Evolutionary conservation across 345 rosid species (phyloP), one percentile per base, ranked within the genome.

Genomic region (Aquilaria yunnanensis): DNA sequence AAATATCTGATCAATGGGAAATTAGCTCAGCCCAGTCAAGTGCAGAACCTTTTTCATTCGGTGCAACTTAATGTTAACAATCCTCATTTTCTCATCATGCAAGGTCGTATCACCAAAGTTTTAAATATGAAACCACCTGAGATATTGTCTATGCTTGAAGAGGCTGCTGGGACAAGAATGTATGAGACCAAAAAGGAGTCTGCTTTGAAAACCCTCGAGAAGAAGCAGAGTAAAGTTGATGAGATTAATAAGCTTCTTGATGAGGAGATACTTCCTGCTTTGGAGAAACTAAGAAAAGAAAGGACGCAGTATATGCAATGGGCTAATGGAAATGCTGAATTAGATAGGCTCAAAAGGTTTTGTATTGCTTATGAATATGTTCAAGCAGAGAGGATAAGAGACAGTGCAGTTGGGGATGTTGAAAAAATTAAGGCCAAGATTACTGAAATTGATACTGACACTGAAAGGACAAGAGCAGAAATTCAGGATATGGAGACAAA

Each of bases 141-240:
- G 85, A 94, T 88, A 45, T 65, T 90, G 47, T 94, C 99, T 12
- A 94, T 94, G 99, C 96, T 94, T 23, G 99, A 94, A 75, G 99
- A 94, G 88, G 99, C 97, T 68, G 96, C 96, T 51, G 99, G 99
- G 48, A 94, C 99, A 10, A 83, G 99, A 75, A 94, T 94, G 99
- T 94, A 94, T 7, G 99, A 94, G 72, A 94, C 89, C 51, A 94
- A 94, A 80, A 90, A 94, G 68, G 96, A 90, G 49, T 83, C 84
- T 57, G 96, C 97, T 0, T 47, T 94, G 49, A 94, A 90, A 80
- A 94, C 96, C 6, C 96, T 94, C 34, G 97, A 94, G 64, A 94
- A 88, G 73, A 94, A 94, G 78, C 99, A 94, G 74, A 78, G 83
- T 57, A 90, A 94, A 85, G 99, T 94, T 32, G 93, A 90, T 56